Percentiles rank a stretch among this genome's conserved stretches.
Evolutionary conservation across 345 rosid species (phyloP).

Genomic region (Excoecaria cochinchinensis): DNA sequence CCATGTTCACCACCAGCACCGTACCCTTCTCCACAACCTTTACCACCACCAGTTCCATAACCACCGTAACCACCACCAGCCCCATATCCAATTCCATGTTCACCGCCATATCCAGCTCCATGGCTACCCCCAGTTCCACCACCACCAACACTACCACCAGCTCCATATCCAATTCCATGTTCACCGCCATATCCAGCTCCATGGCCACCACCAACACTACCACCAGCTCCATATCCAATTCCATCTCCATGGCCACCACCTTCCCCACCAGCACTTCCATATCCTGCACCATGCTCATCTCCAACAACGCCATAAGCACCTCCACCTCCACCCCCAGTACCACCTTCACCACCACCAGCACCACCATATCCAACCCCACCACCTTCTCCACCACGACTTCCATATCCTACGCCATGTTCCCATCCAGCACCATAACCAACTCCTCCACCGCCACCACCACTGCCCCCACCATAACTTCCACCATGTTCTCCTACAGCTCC

Average conservation of each 20-base stretch:
- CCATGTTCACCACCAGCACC: neutral
- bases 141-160: conserved; percentile 20
- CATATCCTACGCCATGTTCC: conserved; percentile 15
- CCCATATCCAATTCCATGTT: conserved; percentile 10
- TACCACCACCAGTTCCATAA: conserved; percentile 22
- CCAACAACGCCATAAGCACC: conserved; percentile 25
- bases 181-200: too few species aligned
- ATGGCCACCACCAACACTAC: conserved; percentile 17
- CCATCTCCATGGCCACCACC: conserved; percentile 1
- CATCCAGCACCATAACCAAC: conserved; percentile 29
- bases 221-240: conserved; percentile 29
- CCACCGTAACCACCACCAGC: conserved; percentile 23
- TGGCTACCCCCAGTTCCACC: conserved; percentile 27
- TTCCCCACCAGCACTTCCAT: conserved; percentile 27
- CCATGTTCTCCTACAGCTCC: conserved; percentile 24
- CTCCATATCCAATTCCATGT: conserved; percentile 23
- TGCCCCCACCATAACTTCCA: neutral
- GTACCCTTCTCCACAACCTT: conserved; percentile 19
- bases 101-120: conserved; percentile 28
- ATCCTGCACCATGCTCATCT: neutral
- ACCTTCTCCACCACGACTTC: conserved; percentile 35
- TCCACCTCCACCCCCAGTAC: conserved; percentile 31
- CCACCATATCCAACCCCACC: conserved; percentile 24
- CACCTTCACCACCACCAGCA: conserved; percentile 20
- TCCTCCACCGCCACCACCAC: conserved; percentile 26